phyloP scores from a whole-genome alignment of 352 stramenopile species.

The Phytopythium boreale region DNA sequence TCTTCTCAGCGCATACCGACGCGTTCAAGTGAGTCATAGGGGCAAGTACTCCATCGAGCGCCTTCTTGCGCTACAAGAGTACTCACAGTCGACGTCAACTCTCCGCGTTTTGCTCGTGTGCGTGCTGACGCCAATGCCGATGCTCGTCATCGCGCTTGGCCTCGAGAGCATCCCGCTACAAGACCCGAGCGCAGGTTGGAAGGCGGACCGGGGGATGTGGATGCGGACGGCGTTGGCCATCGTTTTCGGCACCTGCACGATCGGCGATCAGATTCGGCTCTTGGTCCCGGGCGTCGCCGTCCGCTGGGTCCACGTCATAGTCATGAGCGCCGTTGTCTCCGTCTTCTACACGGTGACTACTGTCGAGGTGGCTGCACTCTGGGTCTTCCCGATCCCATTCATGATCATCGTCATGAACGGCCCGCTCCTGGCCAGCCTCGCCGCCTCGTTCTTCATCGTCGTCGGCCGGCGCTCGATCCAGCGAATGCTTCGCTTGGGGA shows the following conservation, averaged over 20 bases:
- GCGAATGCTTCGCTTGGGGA: neutral
- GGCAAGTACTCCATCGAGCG: slow-evolving; percentile 27
- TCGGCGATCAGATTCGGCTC: slow-evolving; percentile 10
- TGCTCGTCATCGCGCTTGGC: slow-evolving; percentile 13
- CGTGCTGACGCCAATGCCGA: slow-evolving; percentile 13
- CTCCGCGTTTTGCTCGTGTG: slow-evolving; percentile 13
- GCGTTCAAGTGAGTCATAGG: slow-evolving; percentile 20
- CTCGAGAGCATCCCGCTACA: slow-evolving; percentile 16
- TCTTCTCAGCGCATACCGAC: neutral
- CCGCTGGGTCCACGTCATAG: slow-evolving; percentile 6
- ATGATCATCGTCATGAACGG: slow-evolving; percentile 12
- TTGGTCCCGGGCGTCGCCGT: slow-evolving; percentile 6
- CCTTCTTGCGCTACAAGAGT: slow-evolving; percentile 21
- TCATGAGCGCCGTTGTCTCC: slow-evolving; percentile 4
- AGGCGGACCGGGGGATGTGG: slow-evolving; percentile 20
- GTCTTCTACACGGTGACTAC: slow-evolving; percentile 3
- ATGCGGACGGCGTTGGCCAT: slow-evolving; percentile 10
- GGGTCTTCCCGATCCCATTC: slow-evolving; percentile 23
- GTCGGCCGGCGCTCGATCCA: neutral
- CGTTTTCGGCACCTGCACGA: neutral
- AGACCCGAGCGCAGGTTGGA: slow-evolving; percentile 13
- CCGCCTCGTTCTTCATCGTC: neutral
- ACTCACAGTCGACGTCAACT: slow-evolving; percentile 14
- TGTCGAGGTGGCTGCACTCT: slow-evolving; percentile 6
- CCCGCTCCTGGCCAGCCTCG: slow-evolving; percentile 1